phyloP scores from a whole-genome alignment of 2,329 filamentous ascomycete genomes.

The Madurella fahalii region DNA sequence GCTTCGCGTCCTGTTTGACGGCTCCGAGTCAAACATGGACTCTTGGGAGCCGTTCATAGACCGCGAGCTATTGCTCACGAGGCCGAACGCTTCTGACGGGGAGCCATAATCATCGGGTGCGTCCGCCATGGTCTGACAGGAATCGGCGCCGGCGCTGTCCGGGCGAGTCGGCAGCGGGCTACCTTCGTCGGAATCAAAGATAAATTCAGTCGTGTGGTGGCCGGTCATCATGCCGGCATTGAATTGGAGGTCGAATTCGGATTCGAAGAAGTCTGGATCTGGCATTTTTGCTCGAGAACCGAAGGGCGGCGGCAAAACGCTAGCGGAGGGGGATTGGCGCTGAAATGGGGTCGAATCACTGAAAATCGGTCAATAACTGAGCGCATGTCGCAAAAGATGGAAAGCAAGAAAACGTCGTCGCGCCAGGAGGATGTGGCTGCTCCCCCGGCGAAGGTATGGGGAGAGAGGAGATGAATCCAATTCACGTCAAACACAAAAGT shows the following conservation, averaged over 20 bases:
- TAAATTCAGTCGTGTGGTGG: slow-evolving; percentile 17
- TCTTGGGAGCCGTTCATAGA: slow-evolving; percentile 25
- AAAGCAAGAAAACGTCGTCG: not conserved
- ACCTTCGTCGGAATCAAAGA: slow-evolving; percentile 21
- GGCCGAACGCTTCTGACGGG: slow-evolving; percentile 17
- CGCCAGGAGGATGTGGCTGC: not conserved
- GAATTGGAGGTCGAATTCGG: slow-evolving; percentile 12
- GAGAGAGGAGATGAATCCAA: not conserved
- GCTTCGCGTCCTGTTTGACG: slow-evolving; percentile 45
- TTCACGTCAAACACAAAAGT: not conserved
- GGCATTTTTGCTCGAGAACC: slow-evolving; percentile 9
- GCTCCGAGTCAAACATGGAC: slow-evolving; percentile 40
- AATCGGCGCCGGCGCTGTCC: slow-evolving; percentile 13
- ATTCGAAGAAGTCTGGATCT: slow-evolving; percentile 8
- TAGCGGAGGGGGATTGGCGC: not conserved
- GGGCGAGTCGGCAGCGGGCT: slow-evolving; percentile 17
- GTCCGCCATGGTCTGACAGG: slow-evolving; percentile 6
- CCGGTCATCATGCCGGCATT: slow-evolving; percentile 1
- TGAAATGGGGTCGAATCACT: not conserved
- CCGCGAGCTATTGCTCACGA: slow-evolving; percentile 15
- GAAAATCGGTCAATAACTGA: not conserved
- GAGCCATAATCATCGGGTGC: slow-evolving; percentile 14
- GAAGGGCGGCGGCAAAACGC: not conserved
- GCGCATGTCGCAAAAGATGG: not conserved
- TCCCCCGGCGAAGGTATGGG: not conserved